Conservation (phyloP, 164 flowering plant genomes). For the Protea cynaroides region DNA sequence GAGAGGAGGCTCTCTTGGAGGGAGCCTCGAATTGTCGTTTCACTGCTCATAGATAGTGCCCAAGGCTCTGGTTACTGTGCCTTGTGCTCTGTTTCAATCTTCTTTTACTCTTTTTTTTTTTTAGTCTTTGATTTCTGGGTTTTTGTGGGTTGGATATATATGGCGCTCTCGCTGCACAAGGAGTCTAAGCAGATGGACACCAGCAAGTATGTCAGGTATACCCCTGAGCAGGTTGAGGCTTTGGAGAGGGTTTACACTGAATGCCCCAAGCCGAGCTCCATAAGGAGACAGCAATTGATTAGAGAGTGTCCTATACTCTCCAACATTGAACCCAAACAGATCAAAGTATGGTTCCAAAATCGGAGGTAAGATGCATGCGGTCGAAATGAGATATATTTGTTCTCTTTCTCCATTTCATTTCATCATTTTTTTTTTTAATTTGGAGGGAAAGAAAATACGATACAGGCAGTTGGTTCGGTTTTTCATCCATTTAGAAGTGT, state of each 20-base stretch:
- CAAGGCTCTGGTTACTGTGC: background rate
- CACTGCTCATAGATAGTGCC: constrained; percentile 9
- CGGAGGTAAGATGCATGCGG: constrained; percentile 44
- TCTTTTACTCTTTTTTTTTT: background rate
- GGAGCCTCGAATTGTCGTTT: constrained; percentile 7
- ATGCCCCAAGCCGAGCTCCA: constrained; percentile 83
- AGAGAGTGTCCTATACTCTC: constrained; percentile 82
- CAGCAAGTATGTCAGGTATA: constrained; percentile 78
- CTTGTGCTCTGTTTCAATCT: too few species aligned
- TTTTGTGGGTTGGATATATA: constrained; percentile 6
- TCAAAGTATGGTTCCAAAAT: constrained; percentile 96
- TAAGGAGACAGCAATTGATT: constrained; percentile 72
- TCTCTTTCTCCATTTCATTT: background rate
- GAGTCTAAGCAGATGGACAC: constrained; percentile 43
- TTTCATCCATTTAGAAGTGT: too few species aligned
- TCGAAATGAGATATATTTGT: too few species aligned
- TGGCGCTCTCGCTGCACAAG: constrained; percentile 45
- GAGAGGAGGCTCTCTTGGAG: constrained; percentile 67
- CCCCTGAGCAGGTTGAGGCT: constrained; percentile 90
- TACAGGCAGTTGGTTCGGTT: background rate
- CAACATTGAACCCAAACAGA: constrained; percentile 84
- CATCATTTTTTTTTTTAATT: background rate
- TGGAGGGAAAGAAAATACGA: background rate
- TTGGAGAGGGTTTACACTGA: constrained; percentile 79
- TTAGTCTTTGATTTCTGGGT: background rate